These are phyloP conservation scores for Solanum hybrid DNA, from an alignment of 305 asterid genomes.

Conservation along the genomic window DNA sequence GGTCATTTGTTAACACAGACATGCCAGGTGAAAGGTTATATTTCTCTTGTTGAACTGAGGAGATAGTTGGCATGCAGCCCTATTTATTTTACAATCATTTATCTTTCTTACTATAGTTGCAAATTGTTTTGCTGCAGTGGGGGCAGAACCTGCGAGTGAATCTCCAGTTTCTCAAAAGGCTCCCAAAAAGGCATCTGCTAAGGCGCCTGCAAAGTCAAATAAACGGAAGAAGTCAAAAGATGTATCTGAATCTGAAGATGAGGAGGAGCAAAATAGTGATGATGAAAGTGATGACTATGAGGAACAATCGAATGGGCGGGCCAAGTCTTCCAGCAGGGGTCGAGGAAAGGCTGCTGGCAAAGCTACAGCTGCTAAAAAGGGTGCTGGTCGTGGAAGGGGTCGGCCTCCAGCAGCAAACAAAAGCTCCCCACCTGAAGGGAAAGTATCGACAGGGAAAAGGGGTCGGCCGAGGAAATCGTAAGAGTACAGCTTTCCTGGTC, in stretches of 20 bases:
- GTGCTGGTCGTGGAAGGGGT: slow-evolving; percentile 63
- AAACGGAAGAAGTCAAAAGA: slow-evolving; percentile 65
- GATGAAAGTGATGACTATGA: slow-evolving; percentile 46
- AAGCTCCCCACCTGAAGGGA: slow-evolving; percentile 15
- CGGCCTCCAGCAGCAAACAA: slow-evolving; percentile 43
- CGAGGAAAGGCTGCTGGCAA: slow-evolving; percentile 40
- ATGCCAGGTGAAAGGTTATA: background rate
- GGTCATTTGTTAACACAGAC: background rate
- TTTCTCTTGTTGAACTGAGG: background rate
- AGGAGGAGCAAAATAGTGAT: slow-evolving; percentile 32
- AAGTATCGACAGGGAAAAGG: slow-evolving; percentile 44
- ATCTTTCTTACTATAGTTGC: background rate
- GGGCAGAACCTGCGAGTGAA: slow-evolving; percentile 29
- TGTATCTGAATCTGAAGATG: slow-evolving; percentile 35
- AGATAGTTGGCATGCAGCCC: background rate
- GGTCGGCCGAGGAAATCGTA: slow-evolving; percentile 59
- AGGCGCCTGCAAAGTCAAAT: slow-evolving; percentile 35
- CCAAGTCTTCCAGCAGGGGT: slow-evolving; percentile 34
- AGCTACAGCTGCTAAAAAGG: slow-evolving; percentile 26
- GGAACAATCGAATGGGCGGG: slow-evolving; percentile 40
- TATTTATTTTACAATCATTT: background rate
- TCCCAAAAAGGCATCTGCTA: slow-evolving; percentile 28
- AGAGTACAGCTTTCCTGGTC: slow-evolving; percentile 11
- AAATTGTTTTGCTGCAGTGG: slow-evolving; percentile 27
- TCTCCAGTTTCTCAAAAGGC: slow-evolving; percentile 25